Evolutionary conservation across 352 stramenopile genomes (phyloP).

Genomic region (Pythium biforme): DNA sequence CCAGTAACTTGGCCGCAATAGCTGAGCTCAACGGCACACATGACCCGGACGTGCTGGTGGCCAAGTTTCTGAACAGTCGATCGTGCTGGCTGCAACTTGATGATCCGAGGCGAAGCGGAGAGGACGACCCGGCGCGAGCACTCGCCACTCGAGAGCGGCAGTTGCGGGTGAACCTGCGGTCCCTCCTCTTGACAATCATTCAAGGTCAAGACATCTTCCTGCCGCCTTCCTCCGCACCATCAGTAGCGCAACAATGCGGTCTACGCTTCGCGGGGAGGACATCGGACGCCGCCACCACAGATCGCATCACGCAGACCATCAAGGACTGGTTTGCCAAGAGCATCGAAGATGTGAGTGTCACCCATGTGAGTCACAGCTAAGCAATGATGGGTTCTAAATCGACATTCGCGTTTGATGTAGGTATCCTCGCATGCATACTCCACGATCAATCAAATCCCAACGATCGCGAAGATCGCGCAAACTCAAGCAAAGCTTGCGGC

Average conservation of each 20-base stretch:
- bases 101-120: neutral
- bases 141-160: constrained; percentile 30
- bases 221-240: neutral
- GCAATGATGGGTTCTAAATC: too few relatives aligned
- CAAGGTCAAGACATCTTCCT: constrained; percentile 66
- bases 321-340: constrained; percentile 12
- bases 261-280: neutral
- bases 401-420: too few relatives aligned
- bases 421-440: constrained; percentile 36
- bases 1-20: constrained; percentile 57
- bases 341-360: constrained; percentile 14
- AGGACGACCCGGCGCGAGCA: constrained; percentile 12
- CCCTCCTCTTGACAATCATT: constrained; percentile 48
- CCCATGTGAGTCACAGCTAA: too few relatives aligned
- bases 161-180: constrained; percentile 60
- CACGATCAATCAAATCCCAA: constrained; percentile 56
- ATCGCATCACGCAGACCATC: neutral
- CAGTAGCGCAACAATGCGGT: neutral
- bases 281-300: neutral
- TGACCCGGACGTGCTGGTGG: constrained; percentile 36
- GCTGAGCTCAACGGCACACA: constrained; percentile 34
- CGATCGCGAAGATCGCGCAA: constrained; percentile 57
- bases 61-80: constrained; percentile 48
- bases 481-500: constrained; percentile 54
- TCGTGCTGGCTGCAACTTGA: constrained; percentile 48